phyloP scores from a whole-genome alignment of 148 eudicot species.

The Fallopia convolvulus region DNA sequence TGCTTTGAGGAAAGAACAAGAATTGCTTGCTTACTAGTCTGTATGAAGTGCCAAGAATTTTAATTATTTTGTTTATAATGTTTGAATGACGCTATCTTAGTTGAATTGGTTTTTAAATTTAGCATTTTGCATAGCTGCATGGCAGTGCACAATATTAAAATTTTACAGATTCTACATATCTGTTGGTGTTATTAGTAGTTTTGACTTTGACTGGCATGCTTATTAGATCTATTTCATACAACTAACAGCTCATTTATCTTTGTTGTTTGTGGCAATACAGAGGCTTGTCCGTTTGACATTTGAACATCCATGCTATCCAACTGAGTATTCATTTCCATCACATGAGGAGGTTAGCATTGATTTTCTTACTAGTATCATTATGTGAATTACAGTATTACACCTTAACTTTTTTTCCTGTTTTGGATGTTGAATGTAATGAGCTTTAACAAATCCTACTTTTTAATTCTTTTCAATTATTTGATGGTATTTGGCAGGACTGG shows the following conservation, averaged over 20 bases:
- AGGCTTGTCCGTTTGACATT: slow-evolving; percentile 61
- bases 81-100: not conserved
- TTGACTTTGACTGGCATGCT: not conserved
- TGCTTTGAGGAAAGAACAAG: not conserved
- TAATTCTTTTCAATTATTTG: not conserved
- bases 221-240: not conserved
- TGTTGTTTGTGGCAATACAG: slow-evolving; percentile 49
- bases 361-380: not conserved
- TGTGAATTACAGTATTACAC: not conserved
- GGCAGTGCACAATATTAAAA: not conserved
- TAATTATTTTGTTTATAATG: not conserved
- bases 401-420: not conserved
- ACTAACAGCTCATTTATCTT: not conserved
- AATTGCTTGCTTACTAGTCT: not conserved
- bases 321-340: slow-evolving; percentile 67
- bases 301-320: slow-evolving; percentile 53
- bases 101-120: not conserved
- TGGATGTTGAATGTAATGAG: not conserved
- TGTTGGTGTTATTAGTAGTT: not conserved
- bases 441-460: not conserved
- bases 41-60: not conserved
- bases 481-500: slow-evolving; percentile 59
- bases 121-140: not conserved
- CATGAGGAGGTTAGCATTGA: slow-evolving; percentile 57
- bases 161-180: not conserved